Percentiles rank a stretch among this genome's conserved stretches.
Conservation (phyloP, 768 basidiomycete species). For the Lactarius vividus region DNA sequence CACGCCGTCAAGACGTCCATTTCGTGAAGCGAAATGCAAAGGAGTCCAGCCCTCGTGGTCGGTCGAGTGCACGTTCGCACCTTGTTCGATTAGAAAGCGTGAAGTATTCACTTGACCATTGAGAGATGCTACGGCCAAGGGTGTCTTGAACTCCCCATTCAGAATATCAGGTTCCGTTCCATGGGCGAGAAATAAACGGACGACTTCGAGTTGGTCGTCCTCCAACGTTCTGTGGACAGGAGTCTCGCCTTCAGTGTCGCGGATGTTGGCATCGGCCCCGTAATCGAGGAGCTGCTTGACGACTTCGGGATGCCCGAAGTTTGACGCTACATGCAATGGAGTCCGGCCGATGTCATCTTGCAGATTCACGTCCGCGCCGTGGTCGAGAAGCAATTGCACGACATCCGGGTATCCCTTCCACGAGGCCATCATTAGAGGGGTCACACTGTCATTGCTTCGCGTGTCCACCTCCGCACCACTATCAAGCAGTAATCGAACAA, state of each 20-base stretch:
- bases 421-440: too few species aligned
- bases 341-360: too few species aligned
- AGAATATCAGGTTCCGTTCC: background rate
- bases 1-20: background rate
- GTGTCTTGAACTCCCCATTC: background rate
- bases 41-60: background rate
- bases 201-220: background rate
- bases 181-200: background rate
- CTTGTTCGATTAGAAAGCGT: background rate
- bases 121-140: background rate
- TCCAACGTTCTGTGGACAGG: background rate
- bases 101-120: background rate
- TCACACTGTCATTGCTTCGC: too few species aligned
- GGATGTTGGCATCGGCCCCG: too few species aligned
- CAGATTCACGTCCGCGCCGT: too few species aligned
- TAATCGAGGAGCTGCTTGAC: too few species aligned
- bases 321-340: too few species aligned
- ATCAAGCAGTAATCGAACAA: too few species aligned
- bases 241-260: background rate
- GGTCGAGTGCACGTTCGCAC: background rate
- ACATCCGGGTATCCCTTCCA: too few species aligned
- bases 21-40: background rate
- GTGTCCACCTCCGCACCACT: too few species aligned
- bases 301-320: too few species aligned
- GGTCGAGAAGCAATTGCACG: too few species aligned